phyloP scores from a whole-genome alignment of 2,329 filamentous ascomycete genomes.

The Aspergillus sp. region DNA sequence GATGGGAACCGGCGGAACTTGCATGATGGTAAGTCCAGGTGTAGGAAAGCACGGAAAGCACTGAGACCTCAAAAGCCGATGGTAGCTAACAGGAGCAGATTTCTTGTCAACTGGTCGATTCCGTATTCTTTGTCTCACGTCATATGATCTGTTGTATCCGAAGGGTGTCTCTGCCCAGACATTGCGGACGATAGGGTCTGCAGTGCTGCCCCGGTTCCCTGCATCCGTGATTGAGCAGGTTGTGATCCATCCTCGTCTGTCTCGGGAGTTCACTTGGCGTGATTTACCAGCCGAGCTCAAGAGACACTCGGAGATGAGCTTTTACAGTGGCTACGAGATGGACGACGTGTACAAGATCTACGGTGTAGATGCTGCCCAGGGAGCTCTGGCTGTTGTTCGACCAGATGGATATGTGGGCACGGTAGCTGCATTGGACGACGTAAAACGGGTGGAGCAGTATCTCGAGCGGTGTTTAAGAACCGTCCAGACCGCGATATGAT shows the following conservation, averaged over 20 bases:
- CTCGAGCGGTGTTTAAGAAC: constrained; percentile 23
- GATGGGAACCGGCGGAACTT: constrained; percentile 39
- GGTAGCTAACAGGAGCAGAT: constrained; percentile 24
- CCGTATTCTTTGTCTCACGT: constrained; percentile 39
- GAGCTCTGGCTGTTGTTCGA: constrained; percentile 38
- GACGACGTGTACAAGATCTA: constrained; percentile 41
- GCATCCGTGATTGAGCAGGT: constrained; percentile 35
- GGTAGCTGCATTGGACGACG: constrained; percentile 30
- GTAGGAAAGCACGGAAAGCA: too few species aligned
- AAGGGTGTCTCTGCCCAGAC: constrained; percentile 29
- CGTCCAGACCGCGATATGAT: constrained; percentile 9
- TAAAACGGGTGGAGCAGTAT: constrained; percentile 29
- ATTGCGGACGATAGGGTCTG: constrained; percentile 24
- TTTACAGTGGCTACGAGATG: constrained; percentile 35
- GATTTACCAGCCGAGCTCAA: constrained; percentile 35
- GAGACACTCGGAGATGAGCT: constrained; percentile 37
- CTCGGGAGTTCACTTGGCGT: constrained; percentile 34
- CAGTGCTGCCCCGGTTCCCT: constrained; percentile 30
- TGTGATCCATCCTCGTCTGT: constrained; percentile 35
- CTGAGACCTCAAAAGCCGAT: neutral
- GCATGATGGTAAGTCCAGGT: constrained; percentile 35
- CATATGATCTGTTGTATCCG: constrained; percentile 36
- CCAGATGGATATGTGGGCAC: constrained; percentile 43
- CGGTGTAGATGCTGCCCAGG: constrained; percentile 33
- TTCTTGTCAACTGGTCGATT: constrained; percentile 41